Base-by-base conservation (phyloP, 768 basidiomycete genomes). In the Leccinellum albellum region DNA sequence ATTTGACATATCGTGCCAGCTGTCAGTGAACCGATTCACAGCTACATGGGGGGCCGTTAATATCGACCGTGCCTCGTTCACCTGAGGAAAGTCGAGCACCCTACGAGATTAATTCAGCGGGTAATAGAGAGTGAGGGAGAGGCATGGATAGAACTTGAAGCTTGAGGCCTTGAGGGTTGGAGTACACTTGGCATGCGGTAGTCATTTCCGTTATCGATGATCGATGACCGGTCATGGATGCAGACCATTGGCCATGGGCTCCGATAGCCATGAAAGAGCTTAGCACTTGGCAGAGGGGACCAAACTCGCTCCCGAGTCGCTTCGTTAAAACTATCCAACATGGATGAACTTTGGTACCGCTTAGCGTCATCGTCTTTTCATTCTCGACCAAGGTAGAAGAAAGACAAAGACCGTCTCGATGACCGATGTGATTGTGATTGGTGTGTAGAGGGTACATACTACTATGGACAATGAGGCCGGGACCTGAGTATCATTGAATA, bases 121-220 rank as follows among this genome's bases (percentile, higher is more conserved):
- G 17, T n/a, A n/a, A n/a, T n/a, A n/a, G n/a, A n/a, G n/a, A n/a
- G n/a, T n/a, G n/a, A n/a, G n/a, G n/a, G n/a, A n/a, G n/a, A 28
- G 26, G n/a, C 13, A 60, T 55, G 20, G 31, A 40, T 40, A 10
- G 37, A n/a, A 32, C 31, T 14, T 40, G n/a, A n/a, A n/a, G n/a
- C n/a, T 35, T 35, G 33, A 15, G 15, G 35, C 35, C n/a, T 37
- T 37, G 35, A 35, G 17, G 45, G 45, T n/a, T 23, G n/a, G 49
- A 29, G 44, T 32, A 31, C 55, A 40, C 7, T 31, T 42, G 37
- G 50, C 65, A 64, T 59, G 61, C 54, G 61, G 58, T 23, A 42
- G 35, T 61, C 62, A 69, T 69, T 60, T 69, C 68, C 68, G 68
- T 58, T 70, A 69, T 69, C 66, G 26, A 7, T 57, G 32, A 42